Evolutionary conservation across 345 rosid species (phyloP), one percentile per base, ranked within the genome.

Genomic region (Rhodamnia argentea): DNA sequence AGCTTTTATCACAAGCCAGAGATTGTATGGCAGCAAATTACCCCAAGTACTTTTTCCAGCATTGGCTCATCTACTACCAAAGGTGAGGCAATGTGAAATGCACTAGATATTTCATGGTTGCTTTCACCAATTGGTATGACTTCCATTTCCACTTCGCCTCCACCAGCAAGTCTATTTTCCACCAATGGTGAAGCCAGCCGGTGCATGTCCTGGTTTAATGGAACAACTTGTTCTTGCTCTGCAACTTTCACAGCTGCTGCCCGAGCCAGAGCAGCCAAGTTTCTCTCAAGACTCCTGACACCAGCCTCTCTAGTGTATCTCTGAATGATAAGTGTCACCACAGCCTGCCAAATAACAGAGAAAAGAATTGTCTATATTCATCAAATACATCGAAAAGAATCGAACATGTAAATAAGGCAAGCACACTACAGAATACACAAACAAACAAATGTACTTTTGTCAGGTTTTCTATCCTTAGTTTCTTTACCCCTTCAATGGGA

Each of bases 281-380:
- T 94, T 86, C 99, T 94, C 91, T 96, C 99, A 87, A 97, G 90
- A 89, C 90, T 94, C 81, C 99, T 92, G 82, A 97, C 99, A 50
- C 99, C 99, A 24, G 99, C 99, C 92, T 97, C 99, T 87, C 99
- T 94, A 86, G 99, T 97, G 92, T 97, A 97, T 87, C 98, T 91
- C 88, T 95, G 96, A 88, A 97, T 95, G 88, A 97, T 89, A 85
- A 93, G 94, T 91, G 93, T 92, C 90, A 96, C 99, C 92, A 91
- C 92, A 87, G 88, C 96, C 99, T 97, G 86, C 88, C 83, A 91
- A 76, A 87, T 74, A 10, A 82, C 44, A 70, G 37, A 70, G 75
- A 44, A 52, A 60, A 88, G 50, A 47, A 84, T 52, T 27, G 44
- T 83, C 37, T 13, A n/a, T 37, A 81, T 42, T n/a, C 44, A 59